phyloP scores from a whole-genome alignment of 805 yeast genomes.

The Zygoascus bituminiphila region DNA sequence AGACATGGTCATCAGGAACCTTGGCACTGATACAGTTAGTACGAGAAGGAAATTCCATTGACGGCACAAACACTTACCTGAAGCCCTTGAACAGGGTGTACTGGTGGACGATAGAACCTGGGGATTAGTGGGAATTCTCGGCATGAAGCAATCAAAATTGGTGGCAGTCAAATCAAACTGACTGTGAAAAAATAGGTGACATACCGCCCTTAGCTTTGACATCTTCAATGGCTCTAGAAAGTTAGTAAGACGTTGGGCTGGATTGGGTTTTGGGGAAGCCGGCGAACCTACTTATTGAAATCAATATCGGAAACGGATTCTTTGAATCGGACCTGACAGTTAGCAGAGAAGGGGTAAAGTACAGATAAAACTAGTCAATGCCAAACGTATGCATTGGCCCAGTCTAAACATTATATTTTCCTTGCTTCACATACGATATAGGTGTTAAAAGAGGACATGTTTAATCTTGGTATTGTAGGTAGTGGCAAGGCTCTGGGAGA shows the following conservation, averaged over 20 bases:
- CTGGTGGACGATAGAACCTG: slow-evolving; percentile 24
- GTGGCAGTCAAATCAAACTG: background rate
- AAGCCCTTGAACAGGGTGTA: slow-evolving; percentile 31
- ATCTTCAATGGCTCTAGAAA: slow-evolving; percentile 15
- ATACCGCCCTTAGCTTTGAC: slow-evolving; percentile 17
- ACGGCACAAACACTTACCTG: slow-evolving; percentile 14
- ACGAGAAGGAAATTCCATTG: too few relatives aligned
- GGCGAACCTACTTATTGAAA: slow-evolving; percentile 13
- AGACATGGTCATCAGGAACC: slow-evolving; percentile 25
- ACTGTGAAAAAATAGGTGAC: background rate
- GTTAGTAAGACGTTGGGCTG: background rate
- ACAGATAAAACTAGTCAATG: too few relatives aligned
- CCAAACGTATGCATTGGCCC: too few relatives aligned
- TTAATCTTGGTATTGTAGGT: too few relatives aligned
- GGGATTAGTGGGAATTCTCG: background rate
- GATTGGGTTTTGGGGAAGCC: background rate
- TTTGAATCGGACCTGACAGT: slow-evolving; percentile 19
- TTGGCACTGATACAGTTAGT: slow-evolving; percentile 16
- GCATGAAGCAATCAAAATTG: background rate
- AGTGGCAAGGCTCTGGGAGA: background rate
- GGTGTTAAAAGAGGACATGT: background rate
- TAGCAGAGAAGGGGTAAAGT: too few relatives aligned
- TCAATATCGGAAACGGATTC: slow-evolving; percentile 16
- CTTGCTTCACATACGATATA: background rate
- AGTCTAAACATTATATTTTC: too few relatives aligned